phyloP scores from a whole-genome alignment of 2,329 filamentous ascomycete species.

The Mycocentrospora acerina region DNA sequence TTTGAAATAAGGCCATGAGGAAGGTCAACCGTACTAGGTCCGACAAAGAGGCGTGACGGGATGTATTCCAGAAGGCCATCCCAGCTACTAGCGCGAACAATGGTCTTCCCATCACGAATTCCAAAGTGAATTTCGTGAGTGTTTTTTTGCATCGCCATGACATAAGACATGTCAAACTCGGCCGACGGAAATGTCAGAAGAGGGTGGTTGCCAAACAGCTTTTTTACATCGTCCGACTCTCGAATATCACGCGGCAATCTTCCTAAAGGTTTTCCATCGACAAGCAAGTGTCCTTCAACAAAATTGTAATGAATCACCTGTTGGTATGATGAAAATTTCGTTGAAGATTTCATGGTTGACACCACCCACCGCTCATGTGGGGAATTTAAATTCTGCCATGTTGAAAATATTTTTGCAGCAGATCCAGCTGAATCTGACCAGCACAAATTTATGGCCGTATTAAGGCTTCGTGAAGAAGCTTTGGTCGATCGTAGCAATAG shows the following conservation, averaged over 20 bases:
- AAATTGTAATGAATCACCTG: constrained; percentile 49
- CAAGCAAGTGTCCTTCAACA: constrained; percentile 51
- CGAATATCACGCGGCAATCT: constrained; percentile 57
- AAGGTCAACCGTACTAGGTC: constrained; percentile 46
- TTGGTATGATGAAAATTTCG: constrained; percentile 7
- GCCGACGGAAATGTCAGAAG: constrained; percentile 57
- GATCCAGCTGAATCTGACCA: constrained; percentile 39
- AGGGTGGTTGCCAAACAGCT: constrained; percentile 57
- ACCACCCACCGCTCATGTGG: constrained; percentile 29
- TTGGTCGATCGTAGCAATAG: constrained; percentile 42
- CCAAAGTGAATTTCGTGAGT: constrained; percentile 59
- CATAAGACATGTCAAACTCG: constrained; percentile 55
- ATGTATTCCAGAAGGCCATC: constrained; percentile 41
- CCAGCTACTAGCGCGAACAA: constrained; percentile 47
- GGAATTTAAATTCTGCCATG: constrained; percentile 5
- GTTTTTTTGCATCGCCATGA: constrained; percentile 38
- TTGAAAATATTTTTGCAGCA: constrained; percentile 3
- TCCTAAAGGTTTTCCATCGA: constrained; percentile 52
- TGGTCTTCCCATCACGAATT: constrained; percentile 40
- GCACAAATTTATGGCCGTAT: constrained; percentile 39
- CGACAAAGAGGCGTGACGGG: constrained; percentile 27
- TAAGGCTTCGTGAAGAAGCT: constrained; percentile 28
- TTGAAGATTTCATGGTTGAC: constrained; percentile 16
- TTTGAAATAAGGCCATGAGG: constrained; percentile 53
- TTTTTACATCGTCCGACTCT: constrained; percentile 45